phyloP scores from a whole-genome alignment of 2,329 filamentous ascomycete species.

The Colletotrichum musae region DNA sequence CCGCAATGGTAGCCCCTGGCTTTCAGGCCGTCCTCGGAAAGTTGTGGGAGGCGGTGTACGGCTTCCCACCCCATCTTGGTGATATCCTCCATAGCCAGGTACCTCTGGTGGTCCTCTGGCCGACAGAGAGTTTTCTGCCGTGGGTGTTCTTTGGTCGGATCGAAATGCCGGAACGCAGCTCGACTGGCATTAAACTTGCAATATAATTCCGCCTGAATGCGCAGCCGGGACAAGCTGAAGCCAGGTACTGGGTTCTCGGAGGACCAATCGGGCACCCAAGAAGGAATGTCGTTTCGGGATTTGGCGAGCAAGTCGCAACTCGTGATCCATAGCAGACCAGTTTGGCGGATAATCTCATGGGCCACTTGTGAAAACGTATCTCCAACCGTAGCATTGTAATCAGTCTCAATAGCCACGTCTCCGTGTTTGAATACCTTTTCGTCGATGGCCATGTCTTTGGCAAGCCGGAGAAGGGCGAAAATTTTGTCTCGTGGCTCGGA shows the following conservation, averaged over 20 bases:
- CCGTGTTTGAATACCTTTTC: background rate
- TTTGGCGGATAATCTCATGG: background rate
- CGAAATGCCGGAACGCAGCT: background rate
- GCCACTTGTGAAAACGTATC: constrained; percentile 1
- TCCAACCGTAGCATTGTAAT: background rate
- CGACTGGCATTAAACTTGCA: constrained; percentile 25
- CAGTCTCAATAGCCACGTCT: background rate
- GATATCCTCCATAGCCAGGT: background rate
- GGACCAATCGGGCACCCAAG: constrained; percentile 43
- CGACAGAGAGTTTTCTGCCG: background rate
- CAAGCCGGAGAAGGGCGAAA: constrained; percentile 35
- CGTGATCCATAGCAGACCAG: constrained; percentile 33
- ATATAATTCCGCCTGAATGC: constrained; percentile 6
- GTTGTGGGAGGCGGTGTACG: background rate
- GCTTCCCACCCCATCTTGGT: background rate
- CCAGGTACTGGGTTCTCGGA: constrained; percentile 11
- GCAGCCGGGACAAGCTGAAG: constrained; percentile 1
- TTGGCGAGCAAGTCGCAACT: constrained; percentile 34
- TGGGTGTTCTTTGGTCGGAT: too few species aligned
- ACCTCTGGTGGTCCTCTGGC: constrained; percentile 6
- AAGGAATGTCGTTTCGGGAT: constrained; percentile 26
- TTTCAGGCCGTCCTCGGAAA: too few species aligned
- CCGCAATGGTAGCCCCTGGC: background rate
- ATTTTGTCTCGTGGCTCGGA: constrained; percentile 42
- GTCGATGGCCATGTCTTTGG: background rate